Evolutionary conservation across 495 filamentous ascomycete genomes (phyloP).

Genomic region (Entonaema liquescens): DNA sequence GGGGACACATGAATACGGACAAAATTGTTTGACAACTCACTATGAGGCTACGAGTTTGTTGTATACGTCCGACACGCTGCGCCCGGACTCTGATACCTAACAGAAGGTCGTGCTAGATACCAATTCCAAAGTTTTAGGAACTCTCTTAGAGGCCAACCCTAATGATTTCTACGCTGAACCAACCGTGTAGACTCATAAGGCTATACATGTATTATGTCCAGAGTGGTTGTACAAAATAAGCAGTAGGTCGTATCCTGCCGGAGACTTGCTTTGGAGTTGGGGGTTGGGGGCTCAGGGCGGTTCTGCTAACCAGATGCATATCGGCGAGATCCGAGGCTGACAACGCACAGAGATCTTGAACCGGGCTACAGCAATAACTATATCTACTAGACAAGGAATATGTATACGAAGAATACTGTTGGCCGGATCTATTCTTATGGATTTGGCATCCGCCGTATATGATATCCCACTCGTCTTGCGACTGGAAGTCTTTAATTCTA

Average conservation of each 20-base stretch:
- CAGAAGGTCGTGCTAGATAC: not conserved
- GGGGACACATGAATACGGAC: not conserved
- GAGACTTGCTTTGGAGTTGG: not conserved
- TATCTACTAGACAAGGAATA: not conserved
- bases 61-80: not conserved
- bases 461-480: conserved; percentile 6
- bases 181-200: not conserved
- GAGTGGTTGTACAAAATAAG: not conserved
- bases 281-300: not conserved
- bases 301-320: not conserved
- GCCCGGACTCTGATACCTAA: not conserved
- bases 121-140: not conserved
- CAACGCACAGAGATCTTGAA: not conserved
- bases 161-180: not conserved
- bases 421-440: not conserved
- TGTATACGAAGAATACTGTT: not conserved
- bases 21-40: not conserved
- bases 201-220: not conserved
- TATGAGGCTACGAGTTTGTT: not conserved
- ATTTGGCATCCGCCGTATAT: conserved; percentile 4
- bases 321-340: not conserved
- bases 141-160: not conserved
- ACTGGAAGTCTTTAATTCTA: conserved; percentile 9
- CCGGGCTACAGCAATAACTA: not conserved
- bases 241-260: too few relatives aligned